Base-by-base conservation (phyloP, 192 early-diverging fungal genomes). In the Gaertneriomyces semiglobifer region DNA sequence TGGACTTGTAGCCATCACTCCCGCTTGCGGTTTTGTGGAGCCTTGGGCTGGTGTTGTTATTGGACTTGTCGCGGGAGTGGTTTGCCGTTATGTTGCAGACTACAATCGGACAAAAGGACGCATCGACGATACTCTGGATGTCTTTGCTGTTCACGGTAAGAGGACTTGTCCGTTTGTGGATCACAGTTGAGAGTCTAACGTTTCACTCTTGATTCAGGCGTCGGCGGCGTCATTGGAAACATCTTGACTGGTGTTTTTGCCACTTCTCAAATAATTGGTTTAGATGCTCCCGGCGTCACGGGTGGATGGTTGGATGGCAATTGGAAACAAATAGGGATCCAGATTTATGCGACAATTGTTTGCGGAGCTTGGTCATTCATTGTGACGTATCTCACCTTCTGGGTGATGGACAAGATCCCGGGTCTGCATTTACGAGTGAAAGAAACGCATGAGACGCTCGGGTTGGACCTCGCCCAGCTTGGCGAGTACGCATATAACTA, bases 161-260 rank as follows among this genome's bases (percentile, higher is more conserved):
- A 33, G 25, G 25, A 33, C 25, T 33, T 1, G 25, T 33, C 25
- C 0, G 0, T 33, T 0, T 33, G 25, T 33, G 2, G 1, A 2
- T 33, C 25, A 33, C 25, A 2, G 25, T 33, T 33, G 25, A 33
- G 25, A 33, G 25, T 33, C 25, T 33, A 33, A 33, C 25, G 25
- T 33, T 33, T 33, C 25, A 33, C 25, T 33, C 25, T 33, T 33
- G 25, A 33, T 33, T 33, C 2, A 33, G 25, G 25, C 93, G 16
- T 60, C 42, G 90, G 91, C 46, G 95, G 93, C 16, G 61, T 86
- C 51, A 80, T 92, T 44, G 94, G 94, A 1, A 86, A 88, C 46
- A 51, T 96, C 53, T 77, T 95, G 44, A 94, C 92, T 10, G 94
- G 91, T 47, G 70, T 95, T 42, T 95, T 96, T 79, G 91, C 92